Conservation (phyloP, 2,329 filamentous ascomycete species). For the Colletotrichum lupini region DNA sequence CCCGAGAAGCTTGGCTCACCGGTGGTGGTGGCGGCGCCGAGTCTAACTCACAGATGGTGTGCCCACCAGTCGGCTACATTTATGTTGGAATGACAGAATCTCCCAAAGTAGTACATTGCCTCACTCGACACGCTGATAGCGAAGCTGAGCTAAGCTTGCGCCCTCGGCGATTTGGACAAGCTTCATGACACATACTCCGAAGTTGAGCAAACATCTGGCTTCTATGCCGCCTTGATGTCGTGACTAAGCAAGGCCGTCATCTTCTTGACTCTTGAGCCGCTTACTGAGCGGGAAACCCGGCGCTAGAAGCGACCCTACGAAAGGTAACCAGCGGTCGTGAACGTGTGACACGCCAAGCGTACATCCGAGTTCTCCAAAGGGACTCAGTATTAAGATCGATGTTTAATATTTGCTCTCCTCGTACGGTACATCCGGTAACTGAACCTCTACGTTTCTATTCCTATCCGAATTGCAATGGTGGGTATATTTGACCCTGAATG, state of each 20-base stretch:
- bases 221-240: background rate
- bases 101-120: background rate
- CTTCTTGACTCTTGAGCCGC: background rate
- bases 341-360: no score
- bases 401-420: background rate
- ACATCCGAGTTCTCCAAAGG: no score
- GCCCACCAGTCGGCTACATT: background rate
- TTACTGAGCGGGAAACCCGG: background rate
- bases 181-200: background rate
- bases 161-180: background rate
- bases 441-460: background rate
- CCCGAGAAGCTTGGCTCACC: background rate
- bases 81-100: background rate
- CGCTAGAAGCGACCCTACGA: background rate
- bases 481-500: background rate
- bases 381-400: no score
- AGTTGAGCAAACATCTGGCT: background rate
- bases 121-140: background rate
- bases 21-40: background rate
- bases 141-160: background rate
- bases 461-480: background rate
- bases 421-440: background rate
- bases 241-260: background rate
- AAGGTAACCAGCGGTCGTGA: background rate
- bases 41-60: background rate